Evolutionary conservation across 345 rosid genomes (phyloP).

Genomic region (Pelargonium nanum): DNA sequence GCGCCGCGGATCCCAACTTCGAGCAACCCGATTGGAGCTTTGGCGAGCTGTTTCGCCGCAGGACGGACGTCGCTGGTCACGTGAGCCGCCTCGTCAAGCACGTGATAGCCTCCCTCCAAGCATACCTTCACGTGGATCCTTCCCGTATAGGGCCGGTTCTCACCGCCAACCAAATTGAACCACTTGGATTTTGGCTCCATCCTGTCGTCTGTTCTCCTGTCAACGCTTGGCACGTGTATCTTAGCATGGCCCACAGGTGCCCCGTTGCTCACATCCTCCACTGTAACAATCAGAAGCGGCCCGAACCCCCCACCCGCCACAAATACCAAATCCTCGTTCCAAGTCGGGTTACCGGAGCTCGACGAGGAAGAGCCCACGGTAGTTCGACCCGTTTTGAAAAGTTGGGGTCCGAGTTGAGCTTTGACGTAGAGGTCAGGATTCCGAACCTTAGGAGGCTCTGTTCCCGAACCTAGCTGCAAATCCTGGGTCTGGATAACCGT

Average conservation of each 20-base stretch:
- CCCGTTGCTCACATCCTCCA: slow-evolving; percentile 53
- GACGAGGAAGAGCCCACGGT: slow-evolving; percentile 37
- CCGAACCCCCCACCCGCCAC: slow-evolving; percentile 94
- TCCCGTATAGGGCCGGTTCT: slow-evolving; percentile 55
- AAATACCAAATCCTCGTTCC: slow-evolving; percentile 89
- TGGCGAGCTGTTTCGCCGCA: slow-evolving; percentile 68
- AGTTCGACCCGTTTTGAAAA: slow-evolving; percentile 71
- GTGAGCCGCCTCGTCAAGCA: slow-evolving; percentile 89
- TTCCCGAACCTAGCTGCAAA: slow-evolving; percentile 51
- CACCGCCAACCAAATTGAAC: slow-evolving; percentile 72
- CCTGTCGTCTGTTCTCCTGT: slow-evolving; percentile 52
- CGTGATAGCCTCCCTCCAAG: slow-evolving; percentile 87
- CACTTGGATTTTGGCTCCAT: slow-evolving; percentile 57
- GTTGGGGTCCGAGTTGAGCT: slow-evolving; percentile 74
- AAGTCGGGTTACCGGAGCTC: slow-evolving; percentile 56
- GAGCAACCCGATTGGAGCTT: slow-evolving; percentile 65
- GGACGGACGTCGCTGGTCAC: slow-evolving; percentile 85
- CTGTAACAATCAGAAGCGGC: slow-evolving; percentile 60
- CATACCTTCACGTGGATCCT: slow-evolving; percentile 69
- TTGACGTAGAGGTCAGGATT: slow-evolving; percentile 60
- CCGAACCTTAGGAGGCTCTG: slow-evolving; percentile 64
- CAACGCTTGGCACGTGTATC: slow-evolving; percentile 59
- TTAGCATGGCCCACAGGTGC: slow-evolving; percentile 51
- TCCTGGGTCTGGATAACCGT: slow-evolving; percentile 98
- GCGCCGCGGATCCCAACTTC: slow-evolving; percentile 89